phyloP scores from a whole-genome alignment of 2,329 filamentous ascomycete species.

The Ceratocystis cubensis region DNA sequence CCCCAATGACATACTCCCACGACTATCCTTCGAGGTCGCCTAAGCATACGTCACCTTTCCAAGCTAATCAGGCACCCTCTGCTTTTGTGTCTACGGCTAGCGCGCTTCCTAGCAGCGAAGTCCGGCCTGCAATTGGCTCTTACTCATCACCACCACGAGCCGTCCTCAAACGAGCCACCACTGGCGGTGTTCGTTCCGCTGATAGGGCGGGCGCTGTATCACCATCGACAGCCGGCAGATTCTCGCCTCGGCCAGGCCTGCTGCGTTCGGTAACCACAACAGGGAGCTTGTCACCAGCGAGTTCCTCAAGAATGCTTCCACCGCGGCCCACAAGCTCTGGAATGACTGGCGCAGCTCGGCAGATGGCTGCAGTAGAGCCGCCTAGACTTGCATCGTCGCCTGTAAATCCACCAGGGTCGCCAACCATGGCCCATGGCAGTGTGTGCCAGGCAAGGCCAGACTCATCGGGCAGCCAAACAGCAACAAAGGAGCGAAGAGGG shows the following conservation, averaged over 20 bases:
- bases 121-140: not conserved
- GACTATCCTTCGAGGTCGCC: not conserved
- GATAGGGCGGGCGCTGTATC: not conserved
- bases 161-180: not conserved
- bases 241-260: not conserved
- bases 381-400: not conserved
- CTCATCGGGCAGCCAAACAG: not conserved
- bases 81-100: not conserved
- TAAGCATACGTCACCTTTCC: not conserved
- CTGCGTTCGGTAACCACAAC: not conserved
- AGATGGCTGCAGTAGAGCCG: not conserved
- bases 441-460: not conserved
- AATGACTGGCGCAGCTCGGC: not conserved
- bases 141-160: not conserved
- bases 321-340: constrained; percentile 1
- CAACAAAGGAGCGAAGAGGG: not conserved
- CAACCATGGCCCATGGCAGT: not conserved
- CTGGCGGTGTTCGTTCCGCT: not conserved
- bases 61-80: not conserved
- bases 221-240: not conserved
- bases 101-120: not conserved
- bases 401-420: not conserved
- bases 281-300: not conserved
- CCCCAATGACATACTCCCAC: not conserved
- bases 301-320: not conserved